phyloP scores from a whole-genome alignment of 2,329 filamentous ascomycete species.

The Beauveria varroae region DNA sequence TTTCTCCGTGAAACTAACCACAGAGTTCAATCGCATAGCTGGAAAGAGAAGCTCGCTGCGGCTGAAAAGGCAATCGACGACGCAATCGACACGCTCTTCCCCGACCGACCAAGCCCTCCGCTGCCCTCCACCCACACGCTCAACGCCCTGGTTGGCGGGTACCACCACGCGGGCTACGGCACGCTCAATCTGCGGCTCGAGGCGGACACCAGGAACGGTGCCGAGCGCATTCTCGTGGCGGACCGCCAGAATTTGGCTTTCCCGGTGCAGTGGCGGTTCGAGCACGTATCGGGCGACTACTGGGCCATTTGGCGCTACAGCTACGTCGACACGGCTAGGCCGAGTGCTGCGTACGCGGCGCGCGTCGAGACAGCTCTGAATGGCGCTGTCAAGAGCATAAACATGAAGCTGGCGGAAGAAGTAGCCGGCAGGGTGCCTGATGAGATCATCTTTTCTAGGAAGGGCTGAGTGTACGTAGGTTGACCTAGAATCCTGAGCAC shows the following conservation, averaged over 20 bases:
- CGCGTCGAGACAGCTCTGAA: background rate
- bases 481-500: background rate
- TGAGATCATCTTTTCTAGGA: background rate
- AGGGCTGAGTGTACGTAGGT: background rate
- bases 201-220: conserved; percentile 10
- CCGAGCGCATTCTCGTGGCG: conserved; percentile 17
- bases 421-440: background rate
- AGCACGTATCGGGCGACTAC: conserved; percentile 22
- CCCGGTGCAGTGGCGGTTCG: conserved; percentile 16
- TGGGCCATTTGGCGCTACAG: conserved; percentile 20
- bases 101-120: conserved; percentile 26
- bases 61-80: conserved; percentile 19
- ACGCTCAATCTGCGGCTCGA: conserved; percentile 16
- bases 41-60: background rate
- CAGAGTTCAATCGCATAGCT: background rate
- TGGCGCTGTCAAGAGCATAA: background rate
- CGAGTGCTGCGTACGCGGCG: background rate
- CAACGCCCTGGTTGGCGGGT: conserved; percentile 32
- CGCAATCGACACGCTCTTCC: conserved; percentile 29
- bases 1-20: background rate
- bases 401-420: background rate
- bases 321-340: background rate
- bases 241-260: conserved; percentile 19
- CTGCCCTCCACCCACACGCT: conserved; percentile 27
- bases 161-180: conserved; percentile 36